Base-by-base conservation (phyloP, 2,329 filamentous ascomycete genomes). In the Alternaria conjuncta region DNA sequence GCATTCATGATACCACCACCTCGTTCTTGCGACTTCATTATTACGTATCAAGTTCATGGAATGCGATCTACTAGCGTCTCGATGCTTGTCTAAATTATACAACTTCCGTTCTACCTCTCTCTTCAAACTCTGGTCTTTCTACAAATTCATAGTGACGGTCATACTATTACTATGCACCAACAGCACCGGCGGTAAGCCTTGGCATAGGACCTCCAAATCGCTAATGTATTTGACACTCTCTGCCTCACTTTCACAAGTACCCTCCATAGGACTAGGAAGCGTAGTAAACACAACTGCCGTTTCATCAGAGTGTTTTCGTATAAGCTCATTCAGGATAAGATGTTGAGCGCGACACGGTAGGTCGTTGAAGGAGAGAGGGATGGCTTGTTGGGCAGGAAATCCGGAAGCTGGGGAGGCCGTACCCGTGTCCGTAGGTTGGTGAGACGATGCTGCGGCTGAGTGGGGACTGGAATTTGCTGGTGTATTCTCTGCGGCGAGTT, bases 111-210 rank as follows among this genome's bases (percentile, higher is more conserved):
- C 15, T 21, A 41, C 13, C 28, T 18, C 13, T 28, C 6, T 28
- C 46, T 15, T 12, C 18, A 41, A 41, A 41, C 36, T 41, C n/a
- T 41, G 36, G 36, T 41, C 8, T 20, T 15, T 21, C 30, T 71
- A 92, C 65, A 93, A 79, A 76, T 89, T 92, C 73, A 92, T 91
- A 7, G 91, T 96, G 50, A 96, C 93, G 15, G 92, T 96, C 91
- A 96, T 94, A 73, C 90, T 93, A 79, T 96, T 96, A 79, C 91
- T 94, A 80, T 96, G 86, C 43, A 97, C 91, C 78, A 97, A 82
- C 72, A 96, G 78, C 49, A 89, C 88, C 1, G 93, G 93, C 26
- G 93, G 92, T 65, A 95, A 81, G 11, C 88, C 90, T 72, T 90
- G 87, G 78, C 91, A 95, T 61, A 97, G 80, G 3, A 96, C 87